Base-by-base conservation (phyloP, 2,329 filamentous ascomycete species). In the Teratosphaeria gauchensis region DNA sequence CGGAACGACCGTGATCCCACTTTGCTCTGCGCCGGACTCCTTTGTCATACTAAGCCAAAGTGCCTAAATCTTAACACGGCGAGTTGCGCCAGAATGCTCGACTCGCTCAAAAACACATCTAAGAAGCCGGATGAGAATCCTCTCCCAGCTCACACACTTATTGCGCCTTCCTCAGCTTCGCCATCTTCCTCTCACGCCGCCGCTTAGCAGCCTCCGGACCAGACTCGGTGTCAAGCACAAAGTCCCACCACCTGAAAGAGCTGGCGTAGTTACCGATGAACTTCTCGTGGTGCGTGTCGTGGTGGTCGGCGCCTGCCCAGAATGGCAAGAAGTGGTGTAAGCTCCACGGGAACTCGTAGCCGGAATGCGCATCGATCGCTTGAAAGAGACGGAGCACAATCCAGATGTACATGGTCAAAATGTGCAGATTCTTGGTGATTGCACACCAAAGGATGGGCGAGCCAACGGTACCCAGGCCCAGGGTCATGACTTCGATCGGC, bases 191-290 rank as follows among this genome's bases (percentile, higher is more conserved):
- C 75, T 94, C 90, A 61, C 91, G 84, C 71, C 92, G 86, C 72
- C 82, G 83, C 85, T 91, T 92, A 68, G 88, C 83, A 48, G 92
- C 90, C 75, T 95, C 92, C 42, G 89, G 84, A 56, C 89, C 90
- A 64, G 90, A 90, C 82, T 99, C 92, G 62, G 94, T 99, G 76
- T 96, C 92, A 66, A 97, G 82, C 67, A 86, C 74, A 74, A 88
- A 95, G 78, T 99, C 94, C 94, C 94, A 99, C 94, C 94, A 99
- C 75, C 92, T 84, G 85, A 99, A 99, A 80, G 90, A 95, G 72
- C 91, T 96, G 56, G 92, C 81, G 74, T 97, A 99, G 81, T 99
- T 99, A 68, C 94, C 94, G 64, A 99, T 91, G 78, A 99, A 99
- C 73, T 91, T 90, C 80, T 99, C 94, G 78, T 99, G 94, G 78